Evolutionary conservation across 768 basidiomycete species (phyloP), one percentile per base, ranked within the genome.

Genomic region (Trametes villosa): DNA sequence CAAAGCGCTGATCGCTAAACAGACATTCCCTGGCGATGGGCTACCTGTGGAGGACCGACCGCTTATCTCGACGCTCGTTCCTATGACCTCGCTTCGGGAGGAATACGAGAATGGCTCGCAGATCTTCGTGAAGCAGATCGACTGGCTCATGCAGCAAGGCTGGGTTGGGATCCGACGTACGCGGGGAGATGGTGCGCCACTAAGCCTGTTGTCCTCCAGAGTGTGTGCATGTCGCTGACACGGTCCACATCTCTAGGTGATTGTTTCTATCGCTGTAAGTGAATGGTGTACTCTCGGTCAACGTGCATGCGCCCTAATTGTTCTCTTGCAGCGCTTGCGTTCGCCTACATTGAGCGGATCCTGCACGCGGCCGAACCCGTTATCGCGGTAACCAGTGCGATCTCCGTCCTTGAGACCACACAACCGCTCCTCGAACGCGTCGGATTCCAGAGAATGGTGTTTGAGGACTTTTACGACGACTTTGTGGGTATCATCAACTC

Each of bases 201-300:
- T 22, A 24, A 57, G 27, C 53, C 41, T 33, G 22, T 45, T 45
- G 22, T 31, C 15, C 1, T 27, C 5, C 31, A 8, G 4, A 15
- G 29, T 26, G 22, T 53, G 18, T 26, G 9, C 5, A 20, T 13
- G n/a, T 7, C 9, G 44, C 44, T 45, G 44, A 45, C 9, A 20
- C 46, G 13, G 31, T 20, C 51, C 12, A 20, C n/a, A 36, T 15
- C 38, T 20, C 30, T 36, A 86, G 94, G 95, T 0, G 91, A 92
- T 71, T 96, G 95, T 71, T 96, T 96, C 74, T 97, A 96, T 72
- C 81, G 94, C 81, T 88, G 92, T 92, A 71, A 80, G 76, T 70
- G 57, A 38, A 22, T 26, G 24, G 18, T 26, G 47, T 36, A 33
- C n/a, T n/a, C n/a, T n/a, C n/a, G n/a, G 24, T 12, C 41, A 63